Base-by-base conservation (phyloP, 2,329 filamentous ascomycete genomes). In the Karstenula rhodostoma region DNA sequence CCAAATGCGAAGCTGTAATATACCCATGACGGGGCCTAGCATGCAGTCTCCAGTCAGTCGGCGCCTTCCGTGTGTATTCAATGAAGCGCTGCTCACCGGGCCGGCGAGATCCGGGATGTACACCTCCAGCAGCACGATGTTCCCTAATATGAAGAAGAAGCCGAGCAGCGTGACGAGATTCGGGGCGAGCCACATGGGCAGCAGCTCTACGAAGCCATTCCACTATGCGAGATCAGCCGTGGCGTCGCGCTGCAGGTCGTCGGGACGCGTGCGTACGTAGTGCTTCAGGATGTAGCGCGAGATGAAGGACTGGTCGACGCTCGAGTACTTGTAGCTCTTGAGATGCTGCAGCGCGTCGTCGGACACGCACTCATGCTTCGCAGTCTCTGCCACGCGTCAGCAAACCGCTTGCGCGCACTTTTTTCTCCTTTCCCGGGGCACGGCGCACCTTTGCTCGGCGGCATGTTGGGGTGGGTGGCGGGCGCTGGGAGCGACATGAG, bases 81-180 rank as follows among this genome's bases (percentile, higher is more conserved):
- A 17, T 29, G 35, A 55, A 32, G 32, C 47, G 60, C 27, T 62
- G 78, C 90, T 74, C 87, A 94, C 92, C 68, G 94, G 94, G 76
- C 95, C 94, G 49, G 94, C 86, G 49, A 98, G 84, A 80, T 97
- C 94, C 62, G 95, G 95, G 81, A 98, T 90, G 75, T 88, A 91
- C 51, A 96, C 82, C 61, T 91, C 88, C 59, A 97, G 80, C 57
- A 89, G 81, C 23, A 82, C 86, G 62, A 99, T 87, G 76, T 99
- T 98, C 62, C 82, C 88, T 55, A 99, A 82, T 70, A 99, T 96
- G 83, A 94, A 98, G 81, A 91, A 89, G 85, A 98, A 99, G 60
- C 95, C 95, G 50, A 98, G 80, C 25, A 99, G 84, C 67, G 95
- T 99, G 61, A 99, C 94, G 89, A 97, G 95, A 76, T 99, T 99